phyloP scores from a whole-genome alignment of 2,329 filamentous ascomycete genomes.

The Ophiocordyceps unilateralis region DNA sequence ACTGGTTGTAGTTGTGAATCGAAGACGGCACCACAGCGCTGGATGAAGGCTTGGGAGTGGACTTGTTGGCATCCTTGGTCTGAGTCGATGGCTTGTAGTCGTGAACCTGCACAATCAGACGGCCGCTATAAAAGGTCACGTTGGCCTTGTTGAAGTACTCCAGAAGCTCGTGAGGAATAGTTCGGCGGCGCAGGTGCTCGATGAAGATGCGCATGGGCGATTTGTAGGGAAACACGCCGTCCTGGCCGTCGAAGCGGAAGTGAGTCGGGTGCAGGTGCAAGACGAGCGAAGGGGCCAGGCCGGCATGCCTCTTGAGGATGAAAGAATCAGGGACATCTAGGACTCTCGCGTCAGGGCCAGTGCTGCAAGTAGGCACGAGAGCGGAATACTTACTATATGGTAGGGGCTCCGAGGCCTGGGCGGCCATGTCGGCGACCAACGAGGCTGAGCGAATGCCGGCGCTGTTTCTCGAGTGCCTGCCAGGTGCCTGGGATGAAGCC shows the following conservation, averaged over 20 bases:
- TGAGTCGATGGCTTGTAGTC: conserved; percentile 58
- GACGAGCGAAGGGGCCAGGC: conserved; percentile 65
- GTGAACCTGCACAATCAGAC: conserved; percentile 85
- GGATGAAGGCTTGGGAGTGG: conserved; percentile 25
- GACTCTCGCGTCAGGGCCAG: neutral
- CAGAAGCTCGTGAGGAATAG: conserved; percentile 78
- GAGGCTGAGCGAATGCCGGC: conserved; percentile 31
- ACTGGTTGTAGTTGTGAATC: conserved; percentile 82
- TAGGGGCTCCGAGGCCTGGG: conserved; percentile 24
- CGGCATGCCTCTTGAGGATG: conserved; percentile 65
- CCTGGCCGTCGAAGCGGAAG: conserved; percentile 86
- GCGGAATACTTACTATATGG: conserved; percentile 29
- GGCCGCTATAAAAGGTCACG: conserved; percentile 82
- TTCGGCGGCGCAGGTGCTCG: conserved; percentile 58
- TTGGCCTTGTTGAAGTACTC: conserved; percentile 54
- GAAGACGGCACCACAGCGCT: conserved; percentile 57
- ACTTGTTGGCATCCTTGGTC: conserved; percentile 38
- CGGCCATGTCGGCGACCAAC: conserved; percentile 23
- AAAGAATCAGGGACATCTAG: conserved; percentile 57
- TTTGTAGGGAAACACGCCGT: conserved; percentile 80
- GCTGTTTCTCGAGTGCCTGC: conserved; percentile 33
- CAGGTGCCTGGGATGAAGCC: conserved; percentile 22
- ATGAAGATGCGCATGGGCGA: conserved; percentile 76
- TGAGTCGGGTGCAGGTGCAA: conserved; percentile 73
- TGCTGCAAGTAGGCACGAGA: neutral